Base-by-base conservation (phyloP, 1,284 basidiomycete species). In the Kwoniella shivajii region DNA sequence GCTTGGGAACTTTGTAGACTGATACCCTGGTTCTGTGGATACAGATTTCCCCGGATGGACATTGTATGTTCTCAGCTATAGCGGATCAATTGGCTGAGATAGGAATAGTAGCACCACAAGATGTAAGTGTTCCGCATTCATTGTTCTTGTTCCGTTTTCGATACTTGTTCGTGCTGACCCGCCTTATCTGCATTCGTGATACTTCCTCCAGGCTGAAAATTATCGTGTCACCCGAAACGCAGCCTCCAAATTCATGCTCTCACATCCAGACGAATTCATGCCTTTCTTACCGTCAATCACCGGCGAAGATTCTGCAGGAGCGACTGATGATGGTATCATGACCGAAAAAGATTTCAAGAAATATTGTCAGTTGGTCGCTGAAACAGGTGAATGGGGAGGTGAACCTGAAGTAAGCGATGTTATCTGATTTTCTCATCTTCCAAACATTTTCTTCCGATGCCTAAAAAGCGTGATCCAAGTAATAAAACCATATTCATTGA, bases 351-450 rank as follows among this genome's bases (percentile, higher is more conserved):
- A 89, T 70, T 96, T 90, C 68, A 77, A 84, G 47, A 79, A 82
- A 60, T 98, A 99, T 75, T 97, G 93, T 74, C 78, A 81, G 59
- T 82, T 84, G 10, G 86, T 99, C 20, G 86, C 87, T 47, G 83
- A 88, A 68, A 95, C 92, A 9, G 89, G 86, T 9, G 84, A 87
- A 31, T 99, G 96, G 96, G 96, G 96, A 44, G 96, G 96, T 36
- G 92, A 99, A 78, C 94, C 93, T 2, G 96, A 99, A 72, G 82
- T 84, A 41, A 57, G 81, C n/a, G n/a, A n/a, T n/a, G n/a, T n/a
- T n/a, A n/a, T n/a, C n/a, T n/a, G n/a, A n/a, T n/a, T n/a, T n/a
- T n/a, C n/a, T n/a, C n/a, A n/a, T n/a, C n/a, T n/a, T n/a, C n/a
- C n/a, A n/a, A n/a, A n/a, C n/a, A n/a, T n/a, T n/a, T n/a, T n/a